Evolutionary conservation across 441 rosid genomes (phyloP).

Genomic region (California macrophylla): DNA sequence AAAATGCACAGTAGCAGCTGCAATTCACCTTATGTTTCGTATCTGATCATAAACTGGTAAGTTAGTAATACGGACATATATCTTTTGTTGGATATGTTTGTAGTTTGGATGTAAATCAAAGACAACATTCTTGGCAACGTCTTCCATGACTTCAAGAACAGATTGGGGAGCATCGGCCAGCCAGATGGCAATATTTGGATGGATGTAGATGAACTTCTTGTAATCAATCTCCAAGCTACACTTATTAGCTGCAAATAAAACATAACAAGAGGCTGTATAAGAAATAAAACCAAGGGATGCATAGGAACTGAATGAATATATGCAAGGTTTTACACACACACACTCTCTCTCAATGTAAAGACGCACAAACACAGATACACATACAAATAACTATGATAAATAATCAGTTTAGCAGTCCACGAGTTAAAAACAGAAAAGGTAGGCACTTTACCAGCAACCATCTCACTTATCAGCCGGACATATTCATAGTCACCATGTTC

Average conservation of each 20-base stretch:
- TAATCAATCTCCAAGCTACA: slow-evolving; percentile 91
- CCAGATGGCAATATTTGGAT: slow-evolving; percentile 97
- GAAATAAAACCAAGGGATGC: neutral
- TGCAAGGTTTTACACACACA: neutral
- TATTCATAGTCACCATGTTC: slow-evolving; percentile 61
- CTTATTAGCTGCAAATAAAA: slow-evolving; percentile 63
- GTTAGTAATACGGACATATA: slow-evolving; percentile 74
- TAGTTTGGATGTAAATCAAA: slow-evolving; percentile 82
- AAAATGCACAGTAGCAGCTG: neutral
- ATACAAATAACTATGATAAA: neutral
- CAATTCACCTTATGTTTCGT: slow-evolving; percentile 68
- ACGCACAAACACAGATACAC: neutral
- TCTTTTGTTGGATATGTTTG: slow-evolving; percentile 73
- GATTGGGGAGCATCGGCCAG: slow-evolving; percentile 97
- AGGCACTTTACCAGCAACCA: slow-evolving; percentile 64
- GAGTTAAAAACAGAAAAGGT: neutral
- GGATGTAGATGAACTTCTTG: slow-evolving; percentile 74
- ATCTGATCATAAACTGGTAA: slow-evolving; percentile 94
- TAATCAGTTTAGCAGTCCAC: neutral
- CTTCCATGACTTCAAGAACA: slow-evolving; percentile 96
- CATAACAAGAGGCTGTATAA: neutral
- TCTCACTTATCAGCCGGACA: slow-evolving; percentile 72
- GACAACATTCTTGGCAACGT: slow-evolving; percentile 64
- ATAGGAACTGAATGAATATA: neutral
- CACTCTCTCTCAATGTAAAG: neutral